Evolutionary conservation across 805 yeast species (phyloP).

Genomic region (Grigorovia transvaalensis): DNA sequence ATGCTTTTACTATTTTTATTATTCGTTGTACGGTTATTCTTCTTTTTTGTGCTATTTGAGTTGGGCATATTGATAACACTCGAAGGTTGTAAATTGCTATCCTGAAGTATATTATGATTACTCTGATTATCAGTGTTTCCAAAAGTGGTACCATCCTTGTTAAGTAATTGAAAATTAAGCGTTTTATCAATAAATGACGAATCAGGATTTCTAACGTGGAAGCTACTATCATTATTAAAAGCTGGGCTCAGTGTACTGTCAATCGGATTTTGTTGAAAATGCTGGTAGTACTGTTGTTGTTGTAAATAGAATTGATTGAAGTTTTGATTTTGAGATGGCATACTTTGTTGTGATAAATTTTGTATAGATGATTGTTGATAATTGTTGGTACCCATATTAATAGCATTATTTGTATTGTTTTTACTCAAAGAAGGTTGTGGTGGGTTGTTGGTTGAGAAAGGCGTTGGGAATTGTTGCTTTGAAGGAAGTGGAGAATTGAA

Average conservation of each 20-base stretch:
- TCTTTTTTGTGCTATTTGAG: constrained; percentile 1
- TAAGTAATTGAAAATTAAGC: background rate
- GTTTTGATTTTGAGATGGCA: background rate
- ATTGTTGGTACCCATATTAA: background rate
- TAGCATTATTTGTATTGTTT: background rate
- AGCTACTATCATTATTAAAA: background rate
- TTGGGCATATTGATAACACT: constrained; percentile 18
- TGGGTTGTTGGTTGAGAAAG: constrained; percentile 15
- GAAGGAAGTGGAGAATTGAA: constrained; percentile 25
- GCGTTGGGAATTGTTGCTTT: constrained; percentile 28
- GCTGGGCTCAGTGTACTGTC: background rate
- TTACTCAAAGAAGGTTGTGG: background rate
- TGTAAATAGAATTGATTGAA: constrained; percentile 1
- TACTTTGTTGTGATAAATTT: background rate
- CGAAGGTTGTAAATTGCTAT: constrained; percentile 28
- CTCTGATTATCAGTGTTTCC: constrained; percentile 1
- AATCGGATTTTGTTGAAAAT: background rate
- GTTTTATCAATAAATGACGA: constrained; percentile 4
- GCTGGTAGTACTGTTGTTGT: constrained; percentile 1
- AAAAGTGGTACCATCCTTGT: background rate
- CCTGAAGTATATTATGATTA: constrained; percentile 14
- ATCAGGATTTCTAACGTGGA: constrained; percentile 2
- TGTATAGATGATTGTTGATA: background rate
- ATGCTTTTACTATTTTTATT: background rate
- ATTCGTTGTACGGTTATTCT: background rate